A percentile compares a stretch with the other conserved stretches of the same genome.
These are phyloP conservation scores for Globisporangium echinulatum DNA, from an alignment of 352 stramenopile species.

Conservation along the genomic window DNA sequence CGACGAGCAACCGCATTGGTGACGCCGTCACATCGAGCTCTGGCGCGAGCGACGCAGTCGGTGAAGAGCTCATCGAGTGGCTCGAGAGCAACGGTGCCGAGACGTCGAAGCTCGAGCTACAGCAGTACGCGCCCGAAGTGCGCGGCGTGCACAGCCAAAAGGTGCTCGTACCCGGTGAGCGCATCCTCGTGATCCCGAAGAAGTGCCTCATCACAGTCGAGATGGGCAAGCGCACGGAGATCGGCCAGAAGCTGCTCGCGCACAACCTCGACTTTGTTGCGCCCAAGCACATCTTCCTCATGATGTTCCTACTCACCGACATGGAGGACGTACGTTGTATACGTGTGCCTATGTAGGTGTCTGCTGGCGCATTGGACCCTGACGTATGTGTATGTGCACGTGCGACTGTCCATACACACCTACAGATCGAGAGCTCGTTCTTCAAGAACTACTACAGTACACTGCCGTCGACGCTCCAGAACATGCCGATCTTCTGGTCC, in stretches of 20 bases:
- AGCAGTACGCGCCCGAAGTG: constrained; percentile 90
- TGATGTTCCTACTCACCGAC: constrained; percentile 98
- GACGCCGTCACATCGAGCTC: constrained; percentile 13
- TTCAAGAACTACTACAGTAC: constrained; percentile 97
- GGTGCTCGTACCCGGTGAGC: constrained; percentile 80
- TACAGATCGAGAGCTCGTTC: constrained; percentile 68
- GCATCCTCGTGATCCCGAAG: constrained; percentile 89
- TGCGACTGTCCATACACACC: not conserved
- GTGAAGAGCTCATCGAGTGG: constrained; percentile 70
- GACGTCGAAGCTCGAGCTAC: constrained; percentile 66
- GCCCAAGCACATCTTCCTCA: constrained; percentile 99
- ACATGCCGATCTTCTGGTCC: constrained; percentile 99
- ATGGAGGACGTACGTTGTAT: constrained; percentile 75
- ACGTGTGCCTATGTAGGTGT: not conserved
- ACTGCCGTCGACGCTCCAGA: constrained; percentile 90
- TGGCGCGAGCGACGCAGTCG: constrained; percentile 30
- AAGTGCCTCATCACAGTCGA: constrained; percentile 98
- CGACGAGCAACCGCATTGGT: constrained; percentile 8
- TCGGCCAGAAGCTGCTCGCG: constrained; percentile 91
- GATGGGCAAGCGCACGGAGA: constrained; percentile 97
- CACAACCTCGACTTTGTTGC: constrained; percentile 95
- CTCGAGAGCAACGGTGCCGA: constrained; percentile 67
- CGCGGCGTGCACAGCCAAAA: constrained; percentile 89
- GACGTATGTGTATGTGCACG: not conserved
- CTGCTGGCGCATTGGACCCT: too few relatives aligned